Evolutionary conservation across 1,284 basidiomycete genomes (phyloP).

Genomic region (Cryptococcus neoformans): DNA sequence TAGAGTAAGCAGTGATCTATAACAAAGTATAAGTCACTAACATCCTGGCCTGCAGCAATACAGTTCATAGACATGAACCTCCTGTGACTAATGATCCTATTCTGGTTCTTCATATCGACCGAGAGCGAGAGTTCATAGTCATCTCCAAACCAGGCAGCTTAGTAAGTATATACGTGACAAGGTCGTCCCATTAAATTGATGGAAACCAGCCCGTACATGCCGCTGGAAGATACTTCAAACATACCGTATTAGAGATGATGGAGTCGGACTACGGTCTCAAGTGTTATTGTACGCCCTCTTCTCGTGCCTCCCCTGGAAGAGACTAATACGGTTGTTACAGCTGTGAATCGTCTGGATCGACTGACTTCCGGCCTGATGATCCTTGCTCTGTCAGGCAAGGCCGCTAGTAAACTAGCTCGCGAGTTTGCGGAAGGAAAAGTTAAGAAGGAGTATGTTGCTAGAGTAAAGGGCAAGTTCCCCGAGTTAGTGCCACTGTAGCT

Average conservation of each 20-base stretch:
- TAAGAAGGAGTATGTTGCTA: conserved; percentile 86
- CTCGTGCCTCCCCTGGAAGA: no score
- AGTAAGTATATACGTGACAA: conserved; percentile 55
- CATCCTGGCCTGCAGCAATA: conserved; percentile 59
- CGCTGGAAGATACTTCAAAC: conserved; percentile 80
- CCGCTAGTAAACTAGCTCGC: conserved; percentile 68
- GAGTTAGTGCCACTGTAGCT: conserved; percentile 55
- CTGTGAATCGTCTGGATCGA: conserved; percentile 91
- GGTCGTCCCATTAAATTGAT: neutral
- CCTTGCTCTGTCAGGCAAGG: conserved; percentile 69
- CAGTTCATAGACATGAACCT: conserved; percentile 94
- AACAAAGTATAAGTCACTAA: no score
- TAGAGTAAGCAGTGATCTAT: conserved; percentile 62
- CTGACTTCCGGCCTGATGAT: conserved; percentile 97
- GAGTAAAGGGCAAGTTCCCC: conserved; percentile 79
- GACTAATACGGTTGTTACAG: no score
- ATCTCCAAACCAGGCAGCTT: conserved; percentile 94
- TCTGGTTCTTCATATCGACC: conserved; percentile 72
- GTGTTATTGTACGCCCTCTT: conserved; percentile 66
- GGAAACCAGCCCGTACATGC: conserved; percentile 69
- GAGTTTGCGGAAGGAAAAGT: conserved; percentile 81
- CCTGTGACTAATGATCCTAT: conserved; percentile 87
- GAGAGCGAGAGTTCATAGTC: conserved; percentile 77
- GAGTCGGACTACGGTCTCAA: conserved; percentile 81
- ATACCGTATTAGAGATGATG: conserved; percentile 84